These are phyloP conservation scores for Penicillium sp. DNA, from an alignment of 2,329 filamentous ascomycete genomes.

Conservation along the genomic window DNA sequence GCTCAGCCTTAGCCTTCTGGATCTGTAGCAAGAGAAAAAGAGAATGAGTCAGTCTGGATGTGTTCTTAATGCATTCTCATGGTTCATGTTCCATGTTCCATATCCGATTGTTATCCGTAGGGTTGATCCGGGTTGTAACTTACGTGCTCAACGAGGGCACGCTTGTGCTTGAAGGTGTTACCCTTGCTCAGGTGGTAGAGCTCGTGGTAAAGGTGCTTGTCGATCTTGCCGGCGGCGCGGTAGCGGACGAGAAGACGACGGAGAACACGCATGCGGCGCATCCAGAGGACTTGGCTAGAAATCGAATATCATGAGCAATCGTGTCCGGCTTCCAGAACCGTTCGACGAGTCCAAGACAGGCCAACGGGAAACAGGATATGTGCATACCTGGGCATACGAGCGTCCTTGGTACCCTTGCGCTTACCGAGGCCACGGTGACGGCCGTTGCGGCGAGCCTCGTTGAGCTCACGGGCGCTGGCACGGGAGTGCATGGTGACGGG, in stretches of 20 bases:
- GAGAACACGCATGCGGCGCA: conserved; percentile 99
- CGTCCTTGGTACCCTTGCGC: conserved; percentile 99
- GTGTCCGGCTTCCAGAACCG: neutral
- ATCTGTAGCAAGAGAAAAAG: conserved; percentile 61
- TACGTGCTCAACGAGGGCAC: conserved; percentile 99
- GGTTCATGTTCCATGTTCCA: neutral
- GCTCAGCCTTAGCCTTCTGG: conserved; percentile 99
- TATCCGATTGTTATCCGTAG: conserved; percentile 4
- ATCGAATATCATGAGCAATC: conserved; percentile 22
- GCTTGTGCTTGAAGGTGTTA: conserved; percentile 99
- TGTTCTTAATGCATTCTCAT: neutral
- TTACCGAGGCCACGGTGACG: conserved; percentile 99
- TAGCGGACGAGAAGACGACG: conserved; percentile 99
- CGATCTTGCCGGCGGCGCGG: conserved; percentile 99
- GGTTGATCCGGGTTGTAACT: conserved; percentile 40
- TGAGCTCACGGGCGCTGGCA: conserved; percentile 91
- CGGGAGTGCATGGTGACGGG: conserved; percentile 99
- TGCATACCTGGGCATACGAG: conserved; percentile 94
- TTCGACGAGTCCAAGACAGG: neutral
- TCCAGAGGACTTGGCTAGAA: conserved; percentile 92
- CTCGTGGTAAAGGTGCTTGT: conserved; percentile 99
- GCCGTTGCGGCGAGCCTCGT: conserved; percentile 88
- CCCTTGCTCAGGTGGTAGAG: conserved; percentile 99
- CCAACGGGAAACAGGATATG: neutral
- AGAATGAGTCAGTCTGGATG: conserved; percentile 24